phyloP scores from a whole-genome alignment of 2,329 filamentous ascomycete genomes.

The Colletotrichum spaethianum region DNA sequence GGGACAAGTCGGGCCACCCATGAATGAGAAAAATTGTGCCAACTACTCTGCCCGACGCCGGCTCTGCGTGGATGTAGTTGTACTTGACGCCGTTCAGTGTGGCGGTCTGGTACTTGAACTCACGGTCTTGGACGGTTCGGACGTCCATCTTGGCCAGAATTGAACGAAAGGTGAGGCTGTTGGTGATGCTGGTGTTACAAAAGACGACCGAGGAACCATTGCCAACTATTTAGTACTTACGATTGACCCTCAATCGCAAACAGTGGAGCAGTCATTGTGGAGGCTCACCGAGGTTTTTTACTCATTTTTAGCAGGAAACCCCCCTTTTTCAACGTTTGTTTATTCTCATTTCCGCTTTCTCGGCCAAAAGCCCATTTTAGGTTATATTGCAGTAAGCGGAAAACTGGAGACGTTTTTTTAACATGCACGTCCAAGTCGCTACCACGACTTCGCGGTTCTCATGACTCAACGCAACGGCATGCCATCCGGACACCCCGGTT shows the following conservation, averaged over 20 bases:
- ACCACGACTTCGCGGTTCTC: background rate
- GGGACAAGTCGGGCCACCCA: conserved; percentile 81
- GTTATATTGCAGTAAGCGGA: background rate
- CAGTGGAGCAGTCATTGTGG: conserved; percentile 1
- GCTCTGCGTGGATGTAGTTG: conserved; percentile 68
- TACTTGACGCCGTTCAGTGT: conserved; percentile 69
- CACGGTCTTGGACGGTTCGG: background rate
- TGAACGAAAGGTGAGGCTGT: conserved; percentile 2
- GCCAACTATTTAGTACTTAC: conserved; percentile 34
- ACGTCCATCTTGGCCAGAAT: background rate
- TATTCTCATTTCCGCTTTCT: background rate
- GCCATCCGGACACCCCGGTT: background rate
- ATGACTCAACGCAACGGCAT: background rate
- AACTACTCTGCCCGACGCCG: conserved; percentile 50
- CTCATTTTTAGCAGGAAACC: background rate
- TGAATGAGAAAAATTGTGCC: conserved; percentile 66
- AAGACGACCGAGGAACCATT: conserved; percentile 1
- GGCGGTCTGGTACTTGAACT: conserved; percentile 28
- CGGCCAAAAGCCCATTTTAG: background rate
- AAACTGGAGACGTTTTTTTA: too few relatives aligned
- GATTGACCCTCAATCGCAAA: too few relatives aligned
- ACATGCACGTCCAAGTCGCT: background rate
- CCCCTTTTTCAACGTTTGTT: too few relatives aligned
- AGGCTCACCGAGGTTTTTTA: background rate
- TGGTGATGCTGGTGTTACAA: background rate